phyloP scores from a whole-genome alignment of 495 filamentous ascomycete genomes.

The Barbatosphaeria neglecta region DNA sequence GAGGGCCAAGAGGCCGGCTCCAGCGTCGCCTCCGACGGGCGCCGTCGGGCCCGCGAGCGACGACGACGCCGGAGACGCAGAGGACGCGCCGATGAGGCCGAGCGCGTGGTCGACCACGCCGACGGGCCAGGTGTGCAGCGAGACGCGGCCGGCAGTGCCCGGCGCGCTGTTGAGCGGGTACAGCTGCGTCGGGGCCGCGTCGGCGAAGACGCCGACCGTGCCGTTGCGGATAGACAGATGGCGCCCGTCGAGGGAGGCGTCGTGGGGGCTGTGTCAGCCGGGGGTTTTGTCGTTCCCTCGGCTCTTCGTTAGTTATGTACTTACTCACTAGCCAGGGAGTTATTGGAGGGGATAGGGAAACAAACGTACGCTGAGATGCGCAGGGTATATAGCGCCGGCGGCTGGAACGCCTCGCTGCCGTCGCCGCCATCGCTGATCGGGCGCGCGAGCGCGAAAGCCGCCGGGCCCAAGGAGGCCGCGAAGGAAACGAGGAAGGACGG shows the following conservation, averaged over 20 bases:
- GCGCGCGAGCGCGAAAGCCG: not conserved
- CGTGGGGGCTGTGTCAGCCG: not conserved
- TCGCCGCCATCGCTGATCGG: not conserved
- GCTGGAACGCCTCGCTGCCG: too few relatives aligned
- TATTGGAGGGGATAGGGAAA: not conserved
- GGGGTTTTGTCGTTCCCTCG: too few relatives aligned
- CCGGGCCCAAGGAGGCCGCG: not conserved
- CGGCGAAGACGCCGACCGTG: constrained; percentile 7
- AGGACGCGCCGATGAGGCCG: constrained; percentile 1
- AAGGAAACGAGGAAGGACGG: not conserved
- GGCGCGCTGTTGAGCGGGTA: constrained; percentile 6
- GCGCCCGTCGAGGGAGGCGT: constrained; percentile 4
- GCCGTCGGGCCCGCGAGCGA: not conserved
- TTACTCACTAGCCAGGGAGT: constrained; percentile 1
- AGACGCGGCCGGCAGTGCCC: not conserved
- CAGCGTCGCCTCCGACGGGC: not conserved
- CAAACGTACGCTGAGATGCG: constrained; percentile 10
- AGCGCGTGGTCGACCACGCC: not conserved
- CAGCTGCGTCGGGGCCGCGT: constrained; percentile 1
- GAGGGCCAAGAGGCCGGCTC: not conserved
- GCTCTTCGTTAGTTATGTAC: not conserved
- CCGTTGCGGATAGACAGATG: constrained; percentile 4
- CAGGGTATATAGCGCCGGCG: constrained; percentile 7
- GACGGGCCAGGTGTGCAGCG: constrained; percentile 3
- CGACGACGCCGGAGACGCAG: not conserved